Evolutionary conservation across 78 protist genomes (phyloP), one percentile per base, ranked within the genome.

Genomic region (Dictyostelium brefeldianum): DNA sequence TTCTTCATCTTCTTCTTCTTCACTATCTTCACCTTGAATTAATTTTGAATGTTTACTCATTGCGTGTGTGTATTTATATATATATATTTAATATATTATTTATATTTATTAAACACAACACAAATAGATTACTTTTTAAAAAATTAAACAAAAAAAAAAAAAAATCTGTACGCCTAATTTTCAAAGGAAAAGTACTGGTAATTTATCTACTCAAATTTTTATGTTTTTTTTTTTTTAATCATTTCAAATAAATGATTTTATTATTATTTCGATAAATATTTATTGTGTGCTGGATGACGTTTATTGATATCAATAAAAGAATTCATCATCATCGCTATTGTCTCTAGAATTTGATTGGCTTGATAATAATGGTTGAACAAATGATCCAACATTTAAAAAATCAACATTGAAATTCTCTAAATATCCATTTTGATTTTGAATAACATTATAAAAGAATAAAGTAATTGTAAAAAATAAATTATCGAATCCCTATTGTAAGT

Each of bases 391-490:
- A 54, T 51, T 27, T 25, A 78, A 31, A 54, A 43, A 22, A 36
- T 27, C 41, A 54, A 78, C 70, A 78, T 78, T 43, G 20, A 36
- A 54, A 36, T 27, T 31, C 25, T 83, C 93, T 5, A 87, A 51
- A 64, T 87, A 87, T 14, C 93, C 93, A 65, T 87, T 74, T 62
- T 65, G 53, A 7, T 87, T 27, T 64, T 87, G 78, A 14, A 4
- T 87, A 15, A 87, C 56, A 64, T 65, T 57, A 20, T 77, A 77
- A 77, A 87, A 87, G 93, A 77, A 87, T 65, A 87, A 77, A 12
- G 78, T 59, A 20, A 87, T 77, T 9, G 93, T 69, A 65, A 64
- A 87, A 62, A 85, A 85, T 47, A 85, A 10, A 75, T 85, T 85
- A 43, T 85, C 74, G 6, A 85, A 43, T 14, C 92, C 92, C 89